phyloP scores from a whole-genome alignment of 1,284 basidiomycete genomes.

The Trichosporon sp. region DNA sequence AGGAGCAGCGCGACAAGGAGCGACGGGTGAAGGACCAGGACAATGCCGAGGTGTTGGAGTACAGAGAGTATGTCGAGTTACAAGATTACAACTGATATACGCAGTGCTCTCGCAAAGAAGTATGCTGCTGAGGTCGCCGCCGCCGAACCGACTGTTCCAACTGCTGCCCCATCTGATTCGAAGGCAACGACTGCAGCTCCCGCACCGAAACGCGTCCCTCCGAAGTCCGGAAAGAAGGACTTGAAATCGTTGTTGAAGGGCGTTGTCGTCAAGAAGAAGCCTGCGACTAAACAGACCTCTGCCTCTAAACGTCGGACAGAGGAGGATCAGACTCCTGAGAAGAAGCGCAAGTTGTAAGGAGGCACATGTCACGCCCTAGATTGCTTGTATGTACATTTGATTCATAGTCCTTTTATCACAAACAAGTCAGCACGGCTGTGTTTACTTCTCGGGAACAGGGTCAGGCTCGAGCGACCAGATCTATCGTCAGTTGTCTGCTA shows the following conservation, averaged over 20 bases:
- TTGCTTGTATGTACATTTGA: not conserved
- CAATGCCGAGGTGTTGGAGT: slow-evolving; percentile 61
- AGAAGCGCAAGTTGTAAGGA: slow-evolving; percentile 32
- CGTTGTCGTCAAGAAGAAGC: slow-evolving; percentile 56
- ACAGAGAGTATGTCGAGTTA: slow-evolving; percentile 27
- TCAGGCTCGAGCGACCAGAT: slow-evolving; percentile 53
- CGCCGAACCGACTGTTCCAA: slow-evolving; percentile 25
- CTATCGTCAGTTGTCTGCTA: slow-evolving; percentile 26
- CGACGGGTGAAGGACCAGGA: slow-evolving; percentile 71
- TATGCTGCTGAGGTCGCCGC: slow-evolving; percentile 32
- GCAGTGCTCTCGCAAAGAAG: slow-evolving; percentile 42
- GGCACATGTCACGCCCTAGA: not conserved
- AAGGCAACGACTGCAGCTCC: slow-evolving; percentile 20
- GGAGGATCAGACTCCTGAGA: slow-evolving; percentile 18
- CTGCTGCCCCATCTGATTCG: slow-evolving; percentile 18
- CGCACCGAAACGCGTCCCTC: slow-evolving; percentile 33
- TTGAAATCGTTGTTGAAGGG: slow-evolving; percentile 55
- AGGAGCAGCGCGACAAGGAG: slow-evolving; percentile 74
- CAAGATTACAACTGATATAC: not conserved
- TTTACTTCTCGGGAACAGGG: slow-evolving; percentile 39
- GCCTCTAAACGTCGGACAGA: not conserved
- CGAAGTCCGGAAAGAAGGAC: slow-evolving; percentile 49
- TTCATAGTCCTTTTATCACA: slow-evolving; percentile 9
- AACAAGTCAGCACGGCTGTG: not conserved
- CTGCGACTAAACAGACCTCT: slow-evolving; percentile 14